These are phyloP conservation scores for Boletellus emodensis DNA, from an alignment of 768 basidiomycete genomes.

Conservation along the genomic window DNA sequence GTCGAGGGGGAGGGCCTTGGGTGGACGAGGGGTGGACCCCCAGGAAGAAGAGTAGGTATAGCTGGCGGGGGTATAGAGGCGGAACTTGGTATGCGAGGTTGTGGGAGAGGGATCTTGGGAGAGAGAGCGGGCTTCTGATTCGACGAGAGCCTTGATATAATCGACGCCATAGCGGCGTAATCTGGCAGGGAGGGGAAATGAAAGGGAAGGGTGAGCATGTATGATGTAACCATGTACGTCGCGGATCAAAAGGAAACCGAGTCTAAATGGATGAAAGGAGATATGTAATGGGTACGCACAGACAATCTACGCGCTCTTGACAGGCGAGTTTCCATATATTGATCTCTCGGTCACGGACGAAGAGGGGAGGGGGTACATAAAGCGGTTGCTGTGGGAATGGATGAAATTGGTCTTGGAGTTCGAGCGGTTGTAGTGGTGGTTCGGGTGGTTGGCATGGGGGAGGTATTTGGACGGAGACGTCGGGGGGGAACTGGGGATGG, in stretches of 20 bases:
- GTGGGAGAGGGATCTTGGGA: slow-evolving; percentile 2
- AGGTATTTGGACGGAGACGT: slow-evolving; percentile 18
- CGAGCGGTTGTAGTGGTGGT: slow-evolving; percentile 18
- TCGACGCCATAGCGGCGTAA: slow-evolving; percentile 31
- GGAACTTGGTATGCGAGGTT: slow-evolving; percentile 23
- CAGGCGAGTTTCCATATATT: slow-evolving; percentile 35
- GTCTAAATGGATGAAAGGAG: background rate
- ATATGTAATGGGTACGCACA: slow-evolving; percentile 18
- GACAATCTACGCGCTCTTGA: slow-evolving; percentile 32
- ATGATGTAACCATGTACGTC: no score
- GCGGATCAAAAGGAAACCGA: no score
- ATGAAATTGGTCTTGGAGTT: slow-evolving; percentile 23
- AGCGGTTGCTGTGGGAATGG: slow-evolving; percentile 24
- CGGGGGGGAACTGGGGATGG: slow-evolving; percentile 16
- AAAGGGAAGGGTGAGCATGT: background rate
- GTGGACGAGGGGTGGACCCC: slow-evolving; percentile 7
- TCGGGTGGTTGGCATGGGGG: background rate
- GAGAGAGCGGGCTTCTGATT: slow-evolving; percentile 23
- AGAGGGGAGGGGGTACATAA: slow-evolving; percentile 28
- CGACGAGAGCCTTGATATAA: slow-evolving; percentile 32
- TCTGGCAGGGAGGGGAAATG: slow-evolving; percentile 7
- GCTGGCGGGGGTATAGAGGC: slow-evolving; percentile 33
- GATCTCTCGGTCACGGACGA: slow-evolving; percentile 32
- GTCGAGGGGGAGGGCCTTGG: slow-evolving; percentile 14
- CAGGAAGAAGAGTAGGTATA: slow-evolving; percentile 28